A percentile compares a stretch with the other conserved stretches of the same genome.
phyloP scores from a whole-genome alignment of 2,329 filamentous ascomycete genomes.

The Clarireedia homoeocarpa region DNA sequence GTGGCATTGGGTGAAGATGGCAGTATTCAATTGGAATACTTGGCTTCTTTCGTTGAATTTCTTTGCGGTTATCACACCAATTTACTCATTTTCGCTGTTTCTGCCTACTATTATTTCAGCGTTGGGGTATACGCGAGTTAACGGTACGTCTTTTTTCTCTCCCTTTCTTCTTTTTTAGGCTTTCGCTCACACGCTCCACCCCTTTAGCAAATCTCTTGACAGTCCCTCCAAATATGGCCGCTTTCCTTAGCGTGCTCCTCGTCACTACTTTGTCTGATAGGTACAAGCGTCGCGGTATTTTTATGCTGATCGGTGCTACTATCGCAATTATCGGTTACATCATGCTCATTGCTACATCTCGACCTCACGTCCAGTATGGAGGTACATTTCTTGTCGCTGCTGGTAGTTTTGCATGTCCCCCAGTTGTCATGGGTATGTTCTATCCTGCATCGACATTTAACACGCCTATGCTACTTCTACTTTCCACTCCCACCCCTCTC shows the following conservation, averaged over 20 bases:
- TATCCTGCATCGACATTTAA: too few relatives aligned
- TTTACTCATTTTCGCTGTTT: constrained; percentile 36
- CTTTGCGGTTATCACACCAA: constrained; percentile 4
- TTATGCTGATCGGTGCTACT: constrained; percentile 55
- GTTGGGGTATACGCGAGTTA: constrained; percentile 42
- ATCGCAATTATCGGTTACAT: constrained; percentile 69
- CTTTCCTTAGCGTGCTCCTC: constrained; percentile 56
- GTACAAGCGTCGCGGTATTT: constrained; percentile 62
- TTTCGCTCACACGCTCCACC: background rate
- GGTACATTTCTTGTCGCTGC: constrained; percentile 76
- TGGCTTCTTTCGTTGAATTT: constrained; percentile 4
- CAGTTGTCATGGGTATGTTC: constrained; percentile 2
- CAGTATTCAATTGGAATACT: constrained; percentile 7
- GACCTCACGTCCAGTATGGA: constrained; percentile 65
- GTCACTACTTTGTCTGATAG: constrained; percentile 71
- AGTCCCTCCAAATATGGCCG: constrained; percentile 51
- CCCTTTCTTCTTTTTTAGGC: background rate
- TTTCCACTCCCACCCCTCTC: background rate
- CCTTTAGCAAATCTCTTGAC: constrained; percentile 40
- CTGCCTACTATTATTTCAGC: constrained; percentile 37
- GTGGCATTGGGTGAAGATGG: constrained; percentile 9
- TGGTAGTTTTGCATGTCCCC: constrained; percentile 69
- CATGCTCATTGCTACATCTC: constrained; percentile 62
- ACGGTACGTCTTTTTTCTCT: background rate
- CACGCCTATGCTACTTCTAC: too few relatives aligned